These are phyloP conservation scores for Blastobotrys capitulatus DNA, from an alignment of 1,139 yeast genomes.

Conservation along the genomic window DNA sequence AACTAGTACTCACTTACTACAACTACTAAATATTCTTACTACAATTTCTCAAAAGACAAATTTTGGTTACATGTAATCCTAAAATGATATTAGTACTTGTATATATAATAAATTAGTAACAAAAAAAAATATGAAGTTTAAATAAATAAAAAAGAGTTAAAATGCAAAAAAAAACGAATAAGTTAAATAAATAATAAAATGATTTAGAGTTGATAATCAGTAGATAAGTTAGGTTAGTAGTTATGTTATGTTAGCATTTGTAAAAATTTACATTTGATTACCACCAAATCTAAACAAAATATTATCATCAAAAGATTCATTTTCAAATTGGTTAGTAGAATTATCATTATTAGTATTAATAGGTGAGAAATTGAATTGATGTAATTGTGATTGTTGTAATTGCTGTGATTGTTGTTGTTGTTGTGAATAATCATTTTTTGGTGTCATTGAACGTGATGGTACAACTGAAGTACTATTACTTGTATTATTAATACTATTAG, in stretches of 20 bases:
- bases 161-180: too few relatives aligned
- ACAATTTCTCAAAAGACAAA: too few relatives aligned
- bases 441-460: constrained; percentile 1
- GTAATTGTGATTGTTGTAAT: too few relatives aligned
- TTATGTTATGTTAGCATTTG: neutral
- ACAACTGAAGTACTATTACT: neutral
- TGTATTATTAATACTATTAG: neutral
- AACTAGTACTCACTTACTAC: too few relatives aligned
- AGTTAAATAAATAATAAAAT: neutral
- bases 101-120: too few relatives aligned
- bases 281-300: constrained; percentile 8
- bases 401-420: too few relatives aligned
- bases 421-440: neutral
- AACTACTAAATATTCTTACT: too few relatives aligned
- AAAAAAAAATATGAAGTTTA: too few relatives aligned
- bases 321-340: neutral
- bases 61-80: too few relatives aligned
- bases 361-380: too few relatives aligned
- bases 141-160: too few relatives aligned
- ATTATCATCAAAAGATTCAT: neutral
- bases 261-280: constrained; percentile 6
- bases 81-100: too few relatives aligned
- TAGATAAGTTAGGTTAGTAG: neutral
- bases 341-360: neutral
- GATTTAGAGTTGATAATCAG: neutral